Base-by-base conservation (phyloP, 306 rosid species). In the Quercus cerris region DNA sequence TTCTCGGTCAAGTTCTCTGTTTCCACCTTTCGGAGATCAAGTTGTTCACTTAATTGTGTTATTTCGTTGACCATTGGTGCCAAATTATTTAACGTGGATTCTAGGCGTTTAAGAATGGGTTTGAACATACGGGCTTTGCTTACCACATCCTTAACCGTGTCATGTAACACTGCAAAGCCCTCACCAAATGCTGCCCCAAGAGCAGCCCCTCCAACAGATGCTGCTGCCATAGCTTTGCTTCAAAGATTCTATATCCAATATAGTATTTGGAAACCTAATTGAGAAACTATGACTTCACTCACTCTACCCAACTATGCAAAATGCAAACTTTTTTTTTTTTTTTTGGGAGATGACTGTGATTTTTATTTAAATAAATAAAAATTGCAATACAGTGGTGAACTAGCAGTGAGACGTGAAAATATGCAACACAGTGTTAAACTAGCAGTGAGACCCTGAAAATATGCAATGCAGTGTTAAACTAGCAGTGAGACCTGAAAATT, bases 11-110 rank as follows among this genome's bases (percentile, higher is more conserved):
- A 22, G 2, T 3, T 19, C 6, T 58, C 1, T n/a, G 63, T 61
- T 31, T 76, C 76, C 22, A 8, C 5, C 8, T 67, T 46, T 38
- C 63, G 5, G 7, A 27, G 72, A 54, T 33, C 80, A 56, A 79
- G 13, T 3, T 5, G 5, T 4, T 52, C n/a, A 59, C 77, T 66
- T 6, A n/a, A 31, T 51, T 49, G 17, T 3, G 31, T 23, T 4
- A 80, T 80, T 2, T 84, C 73, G 25, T 56, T 3, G 11, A 80
- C 31, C 76, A 80, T 22, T 22, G 76, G 77, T 3, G 3, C 18
- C 14, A 73, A 51, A 22, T 41, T 52, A 0, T 55, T 11, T 6
- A 85, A 46, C 41, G 28, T 85, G 17, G 9, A 10, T 4, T 5
- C 5, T 57, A 85, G 56, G 23, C 20, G 56, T 15, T 23, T 30